phyloP scores from a whole-genome alignment of 805 yeast species.

The Scheffersomyces lignosus region DNA sequence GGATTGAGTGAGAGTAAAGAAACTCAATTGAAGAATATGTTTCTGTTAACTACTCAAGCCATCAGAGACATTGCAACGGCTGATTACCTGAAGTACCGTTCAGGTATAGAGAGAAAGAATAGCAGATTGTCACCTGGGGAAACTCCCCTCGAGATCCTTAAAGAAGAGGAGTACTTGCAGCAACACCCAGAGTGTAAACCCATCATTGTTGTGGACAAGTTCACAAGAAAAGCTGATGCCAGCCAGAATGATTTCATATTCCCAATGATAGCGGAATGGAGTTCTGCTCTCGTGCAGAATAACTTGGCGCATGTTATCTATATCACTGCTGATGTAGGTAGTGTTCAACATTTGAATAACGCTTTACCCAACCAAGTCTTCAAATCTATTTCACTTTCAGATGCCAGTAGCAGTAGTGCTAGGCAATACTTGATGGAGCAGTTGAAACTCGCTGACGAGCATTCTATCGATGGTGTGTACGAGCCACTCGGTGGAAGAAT shows the following conservation, averaged over 20 bases:
- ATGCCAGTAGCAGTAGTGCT: constrained; percentile 75
- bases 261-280: constrained; percentile 84
- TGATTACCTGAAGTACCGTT: constrained; percentile 30
- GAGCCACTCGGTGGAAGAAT: constrained; percentile 91
- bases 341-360: constrained; percentile 62
- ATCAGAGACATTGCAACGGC: constrained; percentile 58
- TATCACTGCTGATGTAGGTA: constrained; percentile 82
- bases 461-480: constrained; percentile 54
- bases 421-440: constrained; percentile 65
- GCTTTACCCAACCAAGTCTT: constrained; percentile 87
- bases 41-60: constrained; percentile 69
- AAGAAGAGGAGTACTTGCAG: constrained; percentile 80
- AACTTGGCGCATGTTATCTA: constrained; percentile 89
- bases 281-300: constrained; percentile 69
- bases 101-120: constrained; percentile 18
- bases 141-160: constrained; percentile 36
- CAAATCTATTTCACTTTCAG: constrained; percentile 70
- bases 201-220: constrained; percentile 79
- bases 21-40: constrained; percentile 76
- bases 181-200: constrained; percentile 86
- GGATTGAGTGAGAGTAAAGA: constrained; percentile 85
- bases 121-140: constrained; percentile 19
- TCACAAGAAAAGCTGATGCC: constrained; percentile 52
- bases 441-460: constrained; percentile 32
- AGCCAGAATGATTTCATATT: constrained; percentile 61